These are phyloP conservation scores for Vitis hybrid DNA, from an alignment of 177 flowering plant species.

Conservation along the genomic window DNA sequence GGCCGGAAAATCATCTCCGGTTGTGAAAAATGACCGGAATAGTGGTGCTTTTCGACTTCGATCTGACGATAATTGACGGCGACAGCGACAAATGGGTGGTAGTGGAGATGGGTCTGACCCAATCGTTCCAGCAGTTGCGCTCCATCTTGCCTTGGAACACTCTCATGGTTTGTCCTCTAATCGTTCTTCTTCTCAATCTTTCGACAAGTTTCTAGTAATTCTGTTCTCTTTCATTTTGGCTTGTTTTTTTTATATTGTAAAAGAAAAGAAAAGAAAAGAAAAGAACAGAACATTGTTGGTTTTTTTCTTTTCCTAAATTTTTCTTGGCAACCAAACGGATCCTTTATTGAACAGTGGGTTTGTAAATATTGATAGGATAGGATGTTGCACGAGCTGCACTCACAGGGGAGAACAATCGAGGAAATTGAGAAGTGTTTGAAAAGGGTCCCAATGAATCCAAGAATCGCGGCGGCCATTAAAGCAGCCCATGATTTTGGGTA, in stretches of 20 bases:
- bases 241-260: background rate
- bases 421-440: constrained; percentile 65
- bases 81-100: constrained; percentile 88
- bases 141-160: constrained; percentile 74
- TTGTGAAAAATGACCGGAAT: constrained; percentile 35
- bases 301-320: background rate
- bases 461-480: constrained; percentile 48
- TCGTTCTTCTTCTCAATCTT: background rate
- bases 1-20: constrained; percentile 3
- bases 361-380: constrained; percentile 42
- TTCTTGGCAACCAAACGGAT: background rate
- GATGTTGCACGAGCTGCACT: constrained; percentile 74
- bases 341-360: background rate
- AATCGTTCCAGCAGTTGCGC: constrained; percentile 53
- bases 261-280: no score
- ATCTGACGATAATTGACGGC: constrained; percentile 74
- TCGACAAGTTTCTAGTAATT: background rate
- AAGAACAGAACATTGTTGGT: no score
- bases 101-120: constrained; percentile 57
- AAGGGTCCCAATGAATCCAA: constrained; percentile 46
- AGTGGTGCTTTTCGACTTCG: constrained; percentile 78
- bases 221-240: background rate
- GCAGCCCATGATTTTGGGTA: constrained; percentile 70
- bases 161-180: constrained; percentile 55
- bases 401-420: constrained; percentile 47